Evolutionary conservation across 257 asterid species (phyloP), one percentile per base, ranked within the genome.

Genomic region (Solanum rostratum): DNA sequence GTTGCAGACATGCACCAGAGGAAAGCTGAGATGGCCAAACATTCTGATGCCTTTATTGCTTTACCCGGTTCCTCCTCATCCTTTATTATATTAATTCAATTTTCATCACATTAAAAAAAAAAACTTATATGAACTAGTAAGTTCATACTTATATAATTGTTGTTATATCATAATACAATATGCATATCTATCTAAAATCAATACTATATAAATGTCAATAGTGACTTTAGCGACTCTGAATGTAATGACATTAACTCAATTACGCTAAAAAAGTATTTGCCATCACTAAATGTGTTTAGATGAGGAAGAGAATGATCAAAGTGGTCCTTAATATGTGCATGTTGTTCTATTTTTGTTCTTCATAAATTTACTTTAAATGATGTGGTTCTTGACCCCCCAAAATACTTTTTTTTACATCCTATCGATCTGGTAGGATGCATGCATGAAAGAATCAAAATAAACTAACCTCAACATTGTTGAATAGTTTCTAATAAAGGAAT

Each of bases 1-100:
- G 95, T 92, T 14, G 86, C 86, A 7, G 84, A 62, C 87, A 92
- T 92, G 95, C 93, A 92, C 53, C 91, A 92, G 87, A 90, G 95
- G 50, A 92, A 92, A 88, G 93, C 93, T 50, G 93, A 90, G 81
- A 92, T 92, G 95, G 92, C 93, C 87, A 84, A 83, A 80, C 92
- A 81, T 30, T 87, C 95, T 46, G 92, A 90, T 84, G 90, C 92
- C 63, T 92, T 92, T 85, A 92, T 92, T 73, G 95, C 95, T 85
- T 87, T 89, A 69, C 91, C 90, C 62, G 90, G 91, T 89, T 18
- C 16, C 41, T 66, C 19, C 49, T 57, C 49, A 30, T 37, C 73
- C 43, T 7, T 65, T 55, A 2, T 27, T 3, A 5, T 63, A 12
- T 13, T 27, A 2, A 63, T 6, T 27, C 0, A 16, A 16, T 29